Evolutionary conservation across 345 rosid species (phyloP), one percentile per base, ranked within the genome.

Genomic region (Gossypium ekmanianum): DNA sequence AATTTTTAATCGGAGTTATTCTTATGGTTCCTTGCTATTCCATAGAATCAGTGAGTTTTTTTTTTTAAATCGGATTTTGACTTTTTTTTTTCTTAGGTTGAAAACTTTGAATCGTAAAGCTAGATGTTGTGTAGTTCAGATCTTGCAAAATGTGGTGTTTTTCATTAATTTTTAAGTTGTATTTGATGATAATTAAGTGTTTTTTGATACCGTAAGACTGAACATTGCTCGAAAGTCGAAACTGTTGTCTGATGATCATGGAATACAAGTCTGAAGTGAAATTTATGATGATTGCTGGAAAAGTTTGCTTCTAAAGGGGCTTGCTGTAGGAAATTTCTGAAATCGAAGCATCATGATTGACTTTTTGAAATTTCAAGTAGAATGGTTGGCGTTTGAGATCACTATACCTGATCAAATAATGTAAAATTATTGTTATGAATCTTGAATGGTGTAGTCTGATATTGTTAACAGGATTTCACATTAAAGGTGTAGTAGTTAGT

Each of bases 21-120:
- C 84, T 96, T 61, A 93, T 96, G 99, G 99, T 96, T 84, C 99
- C 99, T 59, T 93, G 93, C 89, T 96, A 93, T 77, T 88, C 94
- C 0, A 62, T 96, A 26, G 99, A 93, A 82, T 96, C 99, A 2
- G 99, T 93, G 69, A 88, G 97, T 79, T 45, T 9, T 70, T 67
- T 18, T 64, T 51, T 51, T 51, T 2, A 1, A 24, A 8, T 44
- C 7, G 65, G 51, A 39, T 44, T 55, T 29, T 39, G 27, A 56
- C 50, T 56, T 6, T 16, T 34, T 34, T 51, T 48, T 20, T 68
- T 50, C 16, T 12, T 45, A 12, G 18, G 14, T 11, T 68, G 43
- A 18, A 24, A 48, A 44, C 41, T 34, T 68, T 48, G 13, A 68
- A 68, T 24, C n/a, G 0, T 45, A 66, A 12, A 67, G 18, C 7